Conservation (phyloP, 768 basidiomycete genomes). For the Leucosporidium yakuticum region DNA sequence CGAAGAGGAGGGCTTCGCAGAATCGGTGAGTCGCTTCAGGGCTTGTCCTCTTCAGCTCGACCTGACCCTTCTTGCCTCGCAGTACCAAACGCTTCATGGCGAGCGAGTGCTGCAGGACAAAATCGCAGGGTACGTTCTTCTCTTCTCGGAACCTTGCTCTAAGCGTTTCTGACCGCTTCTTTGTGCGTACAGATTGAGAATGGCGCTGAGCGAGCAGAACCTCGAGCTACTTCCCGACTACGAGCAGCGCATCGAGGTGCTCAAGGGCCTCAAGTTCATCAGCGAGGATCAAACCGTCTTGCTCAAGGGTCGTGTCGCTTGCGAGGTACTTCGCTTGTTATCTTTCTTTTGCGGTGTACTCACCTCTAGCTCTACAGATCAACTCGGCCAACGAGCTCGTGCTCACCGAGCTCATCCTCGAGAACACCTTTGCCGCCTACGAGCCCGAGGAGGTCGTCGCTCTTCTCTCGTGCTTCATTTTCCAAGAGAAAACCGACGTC, state of each 20-base stretch:
- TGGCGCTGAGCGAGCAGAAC: conserved; percentile 91
- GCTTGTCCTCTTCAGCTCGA: not conserved
- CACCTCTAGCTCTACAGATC: conserved; percentile 55
- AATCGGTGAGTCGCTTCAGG: conserved; percentile 57
- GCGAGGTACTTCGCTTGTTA: conserved; percentile 65
- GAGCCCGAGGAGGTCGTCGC: conserved; percentile 96
- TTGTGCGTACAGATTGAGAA: conserved; percentile 53
- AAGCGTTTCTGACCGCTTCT: not conserved
- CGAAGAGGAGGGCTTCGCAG: conserved; percentile 52
- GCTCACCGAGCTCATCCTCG: conserved; percentile 90
- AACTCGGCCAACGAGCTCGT: conserved; percentile 97
- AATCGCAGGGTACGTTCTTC: conserved; percentile 50
- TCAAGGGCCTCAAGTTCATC: conserved; percentile 86
- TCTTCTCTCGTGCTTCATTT: conserved; percentile 89
- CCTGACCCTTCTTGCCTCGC: not conserved
- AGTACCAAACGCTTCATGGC: conserved; percentile 74
- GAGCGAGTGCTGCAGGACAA: conserved; percentile 67
- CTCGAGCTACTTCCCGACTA: conserved; percentile 94
- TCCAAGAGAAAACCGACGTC: conserved; percentile 93
- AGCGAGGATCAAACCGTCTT: conserved; percentile 92
- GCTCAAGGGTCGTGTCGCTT: conserved; percentile 94
- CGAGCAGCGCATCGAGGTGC: conserved; percentile 82
- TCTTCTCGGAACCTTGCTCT: not conserved
- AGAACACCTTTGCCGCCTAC: conserved; percentile 83
- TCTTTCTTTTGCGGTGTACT: not conserved